phyloP scores from a whole-genome alignment of 2,329 filamentous ascomycete species.

The Alternaria solani region DNA sequence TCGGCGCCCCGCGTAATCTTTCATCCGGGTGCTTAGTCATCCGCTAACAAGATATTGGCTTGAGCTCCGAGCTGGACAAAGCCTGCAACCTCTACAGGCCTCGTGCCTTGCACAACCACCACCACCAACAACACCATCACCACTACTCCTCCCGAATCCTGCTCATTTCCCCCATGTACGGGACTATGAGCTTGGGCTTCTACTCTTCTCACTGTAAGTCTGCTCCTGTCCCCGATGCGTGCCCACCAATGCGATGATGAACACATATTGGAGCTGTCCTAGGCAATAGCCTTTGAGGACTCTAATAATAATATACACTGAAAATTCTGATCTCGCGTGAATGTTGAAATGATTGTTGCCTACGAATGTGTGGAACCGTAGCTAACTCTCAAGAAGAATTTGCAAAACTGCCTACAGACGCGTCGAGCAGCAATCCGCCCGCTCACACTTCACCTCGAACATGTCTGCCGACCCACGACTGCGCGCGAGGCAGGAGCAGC shows the following conservation, averaged over 20 bases:
- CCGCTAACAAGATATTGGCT: conserved; percentile 8
- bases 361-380: conserved; percentile 7
- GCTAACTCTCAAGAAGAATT: conserved; percentile 40
- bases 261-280: conserved; percentile 81
- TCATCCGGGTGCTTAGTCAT: conserved; percentile 24
- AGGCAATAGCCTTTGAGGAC: conserved; percentile 60
- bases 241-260: conserved; percentile 61
- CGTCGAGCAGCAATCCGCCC: not conserved
- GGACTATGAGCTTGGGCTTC: conserved; percentile 7
- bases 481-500: conserved; percentile 54
- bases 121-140: not conserved
- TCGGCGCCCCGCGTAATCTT: conserved; percentile 15
- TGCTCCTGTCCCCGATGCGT: conserved; percentile 10
- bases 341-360: conserved; percentile 8
- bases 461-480: conserved; percentile 60
- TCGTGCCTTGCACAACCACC: conserved; percentile 17
- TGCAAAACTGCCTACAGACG: conserved; percentile 24
- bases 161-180: conserved; percentile 8
- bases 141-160: not conserved
- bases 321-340: conserved; percentile 52
- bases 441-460: conserved; percentile 9
- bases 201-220: conserved; percentile 22
- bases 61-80: conserved; percentile 16
- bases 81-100: conserved; percentile 22
- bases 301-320: conserved; percentile 52